Conservation (phyloP, 1,284 basidiomycete genomes). For the Ustilago bromivora region DNA sequence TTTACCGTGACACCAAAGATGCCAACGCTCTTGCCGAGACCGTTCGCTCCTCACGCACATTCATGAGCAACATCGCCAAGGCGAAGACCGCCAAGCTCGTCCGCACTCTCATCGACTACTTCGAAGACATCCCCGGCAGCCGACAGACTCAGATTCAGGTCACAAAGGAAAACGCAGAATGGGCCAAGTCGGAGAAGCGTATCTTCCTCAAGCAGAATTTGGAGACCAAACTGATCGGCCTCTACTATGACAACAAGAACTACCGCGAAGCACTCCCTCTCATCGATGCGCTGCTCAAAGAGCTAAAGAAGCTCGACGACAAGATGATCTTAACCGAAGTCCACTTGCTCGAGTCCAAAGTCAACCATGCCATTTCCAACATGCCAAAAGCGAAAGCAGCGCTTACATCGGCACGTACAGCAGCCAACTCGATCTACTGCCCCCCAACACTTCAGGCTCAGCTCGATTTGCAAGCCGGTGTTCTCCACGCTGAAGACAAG, state of each 20-base stretch:
- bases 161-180: constrained; percentile 88
- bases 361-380: constrained; percentile 91
- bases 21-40: constrained; percentile 86
- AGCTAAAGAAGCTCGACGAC: constrained; percentile 93
- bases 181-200: constrained; percentile 91
- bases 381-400: constrained; percentile 94
- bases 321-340: constrained; percentile 98
- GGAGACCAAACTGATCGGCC: constrained; percentile 86
- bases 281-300: constrained; percentile 86
- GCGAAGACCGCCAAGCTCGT: constrained; percentile 94
- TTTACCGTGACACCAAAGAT: constrained; percentile 88
- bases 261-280: constrained; percentile 84
- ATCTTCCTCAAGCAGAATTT: constrained; percentile 95
- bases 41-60: constrained; percentile 85
- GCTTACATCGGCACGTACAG: constrained; percentile 89
- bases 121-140: constrained; percentile 81
- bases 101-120: constrained; percentile 90
- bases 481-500: constrained; percentile 95
- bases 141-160: constrained; percentile 85
- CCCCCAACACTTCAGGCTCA: constrained; percentile 91
- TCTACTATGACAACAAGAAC: constrained; percentile 83
- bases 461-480: constrained; percentile 90
- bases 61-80: constrained; percentile 95
- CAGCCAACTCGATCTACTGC: constrained; percentile 97
- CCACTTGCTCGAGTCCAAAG: constrained; percentile 89